Base-by-base conservation (phyloP, 163 green algal species). In the Scenedesmus sp. region DNA sequence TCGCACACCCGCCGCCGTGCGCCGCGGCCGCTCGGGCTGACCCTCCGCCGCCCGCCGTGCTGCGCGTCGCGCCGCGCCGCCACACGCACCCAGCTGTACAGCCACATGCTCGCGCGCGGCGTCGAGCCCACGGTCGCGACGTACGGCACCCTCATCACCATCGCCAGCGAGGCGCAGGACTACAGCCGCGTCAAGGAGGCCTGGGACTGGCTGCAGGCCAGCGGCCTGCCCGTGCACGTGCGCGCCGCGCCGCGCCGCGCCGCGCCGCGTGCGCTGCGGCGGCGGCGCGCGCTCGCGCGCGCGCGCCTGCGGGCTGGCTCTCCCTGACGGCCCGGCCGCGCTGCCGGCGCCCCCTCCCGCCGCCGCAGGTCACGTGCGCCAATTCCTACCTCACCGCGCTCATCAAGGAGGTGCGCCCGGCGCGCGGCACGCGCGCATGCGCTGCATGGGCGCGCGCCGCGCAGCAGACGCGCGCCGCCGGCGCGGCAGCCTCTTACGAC, bases 321-420 rank as follows among this genome's bases (percentile, higher is more conserved):
- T 92, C 90, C 71, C 83, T 96, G 53, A 64, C 83, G 5, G 87
- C 85, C 88, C 94, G 34, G 75, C 91, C 22, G 85, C 89, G 18
- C 66, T n/a, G n/a, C n/a, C n/a, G n/a, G n/a, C n/a, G n/a, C n/a
- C n/a, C n/a, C n/a, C n/a, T n/a, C n/a, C n/a, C n/a, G n/a, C n/a
- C n/a, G n/a, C n/a, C n/a, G n/a, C n/a, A n/a, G n/a, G n/a, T 92
- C 33, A 86, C 87, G 5, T 93, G 87, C 74, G 85, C 87, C 60
- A 95, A 95, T 63, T 83, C 83, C 9, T 94, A 91, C 77, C 84
- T 97, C 45, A 77, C 85, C 3, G 88, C 87, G 2, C 85, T 94
- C 15, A 74, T 92, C 29, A 87, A 90, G 51, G 78, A 87, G 74
- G 86, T 90, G 69, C 14, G 77, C n/a, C 39, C 47, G 11, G 18